Evolutionary conservation across 2,329 filamentous ascomycete species (phyloP).

Genomic region (Sarocladium strictum): DNA sequence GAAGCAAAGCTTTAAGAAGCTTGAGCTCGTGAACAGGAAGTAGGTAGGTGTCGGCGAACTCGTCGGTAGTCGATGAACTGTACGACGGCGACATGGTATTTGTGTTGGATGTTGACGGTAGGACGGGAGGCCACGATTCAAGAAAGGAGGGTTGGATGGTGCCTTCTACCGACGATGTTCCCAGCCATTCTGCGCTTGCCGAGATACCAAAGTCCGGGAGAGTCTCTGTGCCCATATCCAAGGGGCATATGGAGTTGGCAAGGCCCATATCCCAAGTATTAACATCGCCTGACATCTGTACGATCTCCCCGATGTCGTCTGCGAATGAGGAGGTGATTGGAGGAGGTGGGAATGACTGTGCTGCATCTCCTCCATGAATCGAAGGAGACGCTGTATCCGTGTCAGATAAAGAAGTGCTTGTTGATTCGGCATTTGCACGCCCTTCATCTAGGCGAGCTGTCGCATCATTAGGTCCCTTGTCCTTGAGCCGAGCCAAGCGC

Average conservation of each 20-base stretch:
- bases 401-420: background rate
- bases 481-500: conserved; percentile 21
- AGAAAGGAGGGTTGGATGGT: conserved; percentile 9
- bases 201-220: background rate
- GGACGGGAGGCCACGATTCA: conserved; percentile 9
- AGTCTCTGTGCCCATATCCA: background rate
- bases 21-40: conserved; percentile 43
- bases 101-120: background rate
- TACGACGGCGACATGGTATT: conserved; percentile 14
- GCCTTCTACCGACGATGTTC: background rate
- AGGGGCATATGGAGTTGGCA: background rate
- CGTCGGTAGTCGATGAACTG: conserved; percentile 16
- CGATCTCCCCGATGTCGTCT: background rate
- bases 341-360: background rate
- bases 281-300: background rate
- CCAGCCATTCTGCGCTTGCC: background rate
- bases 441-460: conserved; percentile 6
- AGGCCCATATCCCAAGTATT: background rate
- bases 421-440: background rate
- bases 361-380: conserved; percentile 5
- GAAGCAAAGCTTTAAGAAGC: conserved; percentile 39
- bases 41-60: conserved; percentile 40
- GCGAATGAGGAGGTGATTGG: conserved; percentile 14
- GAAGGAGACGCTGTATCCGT: background rate
- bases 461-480: conserved; percentile 9